phyloP scores from a whole-genome alignment of 1,284 basidiomycete species.

The Irpex lacteus region DNA sequence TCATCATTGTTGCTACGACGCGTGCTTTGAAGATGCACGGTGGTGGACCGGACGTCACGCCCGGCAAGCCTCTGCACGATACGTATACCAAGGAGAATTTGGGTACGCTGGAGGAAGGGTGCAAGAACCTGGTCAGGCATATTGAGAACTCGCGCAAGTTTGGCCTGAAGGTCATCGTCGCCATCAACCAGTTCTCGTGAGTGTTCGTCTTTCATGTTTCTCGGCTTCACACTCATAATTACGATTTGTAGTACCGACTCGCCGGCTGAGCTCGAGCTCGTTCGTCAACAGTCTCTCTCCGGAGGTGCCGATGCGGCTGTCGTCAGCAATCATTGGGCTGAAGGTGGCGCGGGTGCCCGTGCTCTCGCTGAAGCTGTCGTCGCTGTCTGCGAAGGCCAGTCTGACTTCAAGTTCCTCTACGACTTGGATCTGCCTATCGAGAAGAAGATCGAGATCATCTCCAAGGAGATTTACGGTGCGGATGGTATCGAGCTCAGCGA shows the following conservation, averaged over 20 bases:
- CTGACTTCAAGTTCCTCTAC: constrained; percentile 89
- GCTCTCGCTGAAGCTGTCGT: constrained; percentile 88
- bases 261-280: constrained; percentile 83
- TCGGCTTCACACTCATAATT: constrained; percentile 8
- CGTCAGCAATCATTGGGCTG: constrained; percentile 95
- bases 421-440: constrained; percentile 82
- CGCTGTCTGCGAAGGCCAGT: constrained; percentile 79
- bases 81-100: constrained; percentile 96
- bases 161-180: constrained; percentile 95
- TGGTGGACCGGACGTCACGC: constrained; percentile 95
- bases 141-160: constrained; percentile 96
- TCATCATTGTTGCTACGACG: constrained; percentile 95
- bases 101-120: constrained; percentile 87
- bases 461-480: constrained; percentile 88
- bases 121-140: constrained; percentile 91
- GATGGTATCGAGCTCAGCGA: constrained; percentile 86
- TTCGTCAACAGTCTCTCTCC: constrained; percentile 76
- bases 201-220: constrained; percentile 30
- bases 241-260: constrained; percentile 74
- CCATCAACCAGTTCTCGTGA: constrained; percentile 92
- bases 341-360: constrained; percentile 86
- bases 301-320: constrained; percentile 96
- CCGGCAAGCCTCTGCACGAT: constrained; percentile 91
- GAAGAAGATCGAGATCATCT: constrained; percentile 86
- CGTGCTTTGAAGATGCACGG: constrained; percentile 99